These are phyloP conservation scores for Primulina eburnea DNA, from an alignment of 257 asterid species.

Conservation along the genomic window DNA sequence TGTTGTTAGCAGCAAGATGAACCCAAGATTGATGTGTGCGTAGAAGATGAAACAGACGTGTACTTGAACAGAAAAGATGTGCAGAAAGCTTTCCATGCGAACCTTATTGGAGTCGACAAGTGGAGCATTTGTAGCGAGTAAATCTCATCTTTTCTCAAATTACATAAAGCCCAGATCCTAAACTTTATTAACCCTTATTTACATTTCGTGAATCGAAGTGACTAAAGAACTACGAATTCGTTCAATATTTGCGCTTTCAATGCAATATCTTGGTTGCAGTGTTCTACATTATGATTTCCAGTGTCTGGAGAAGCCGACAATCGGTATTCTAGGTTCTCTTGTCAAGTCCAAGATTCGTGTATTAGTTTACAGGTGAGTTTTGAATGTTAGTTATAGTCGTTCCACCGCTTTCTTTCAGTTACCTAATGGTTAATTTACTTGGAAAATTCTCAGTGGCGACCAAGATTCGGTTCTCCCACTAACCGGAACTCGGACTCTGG, in stretches of 20 bases:
- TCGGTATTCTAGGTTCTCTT: constrained; percentile 36
- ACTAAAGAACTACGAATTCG: background rate
- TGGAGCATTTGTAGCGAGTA: constrained; percentile 83
- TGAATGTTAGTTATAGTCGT: background rate
- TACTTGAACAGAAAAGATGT: constrained; percentile 72
- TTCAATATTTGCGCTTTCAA: background rate
- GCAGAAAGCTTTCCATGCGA: constrained; percentile 77
- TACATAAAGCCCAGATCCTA: background rate
- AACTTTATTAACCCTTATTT: background rate
- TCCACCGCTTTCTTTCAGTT: background rate
- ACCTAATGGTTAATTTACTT: background rate
- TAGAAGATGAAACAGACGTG: constrained; percentile 46
- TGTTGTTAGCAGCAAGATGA: constrained; percentile 37
- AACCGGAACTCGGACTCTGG: constrained; percentile 52
- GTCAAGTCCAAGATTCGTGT: constrained; percentile 42
- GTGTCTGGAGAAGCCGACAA: constrained; percentile 46
- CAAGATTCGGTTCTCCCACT: constrained; percentile 86
- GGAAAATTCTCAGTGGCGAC: constrained; percentile 57
- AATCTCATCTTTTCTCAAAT: background rate
- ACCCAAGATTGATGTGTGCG: constrained; percentile 63
- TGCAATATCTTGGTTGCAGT: constrained; percentile 26
- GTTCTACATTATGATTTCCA: constrained; percentile 40
- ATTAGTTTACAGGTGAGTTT: constrained; percentile 45
- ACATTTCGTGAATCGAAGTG: no score
- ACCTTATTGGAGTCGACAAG: constrained; percentile 49